Evolutionary conservation across 179 eudicot species (phyloP), one percentile per base, ranked within the genome.

Genomic region (Silene coronaria): DNA sequence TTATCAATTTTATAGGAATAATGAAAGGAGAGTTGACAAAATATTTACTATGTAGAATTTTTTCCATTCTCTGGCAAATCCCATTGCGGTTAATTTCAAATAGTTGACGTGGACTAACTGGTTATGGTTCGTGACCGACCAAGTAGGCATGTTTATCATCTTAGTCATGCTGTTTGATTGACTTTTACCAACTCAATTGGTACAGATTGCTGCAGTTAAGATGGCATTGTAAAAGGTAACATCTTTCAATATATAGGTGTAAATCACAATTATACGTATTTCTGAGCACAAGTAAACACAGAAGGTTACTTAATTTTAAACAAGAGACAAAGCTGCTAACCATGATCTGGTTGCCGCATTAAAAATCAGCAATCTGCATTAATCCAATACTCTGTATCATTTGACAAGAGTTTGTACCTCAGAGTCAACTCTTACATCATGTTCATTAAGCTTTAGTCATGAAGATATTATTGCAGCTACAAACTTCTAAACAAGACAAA

Each of bases 61-160:
- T 22, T 23, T 2, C 4, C 12, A 21, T 10, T 28, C 14, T 60
- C 12, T 22, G 9, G 12, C 28, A 21, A 26, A 60, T 23, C 16
- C 30, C 26, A 22, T 60, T 60, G 22, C 30, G 2, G 14, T 17
- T 19, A 65, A 10, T 42, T 21, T 45, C 30, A 22, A 42, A 68
- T 9, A 42, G 72, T 42, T 21, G 72, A 42, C 24, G 27, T 68
- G 58, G 28, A 68, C 58, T 38, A 22, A 23, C 5, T 38, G 45
- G 45, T 38, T 38, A 38, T 46, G 73, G 58, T 67, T 57, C 57
- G 58, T 26, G 36, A 76, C 67, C 58, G 21, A 76, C 72, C 78
- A 76, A 46, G 5, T 17, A 61, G 45, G 57, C 67, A 13, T 16
- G 67, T 17, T 46, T 34, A 4, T 57, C 16, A 26, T 34, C 78